Evolutionary conservation across 371 early-diverging fungal species (phyloP).

Genomic region (Coemansia sp.): DNA sequence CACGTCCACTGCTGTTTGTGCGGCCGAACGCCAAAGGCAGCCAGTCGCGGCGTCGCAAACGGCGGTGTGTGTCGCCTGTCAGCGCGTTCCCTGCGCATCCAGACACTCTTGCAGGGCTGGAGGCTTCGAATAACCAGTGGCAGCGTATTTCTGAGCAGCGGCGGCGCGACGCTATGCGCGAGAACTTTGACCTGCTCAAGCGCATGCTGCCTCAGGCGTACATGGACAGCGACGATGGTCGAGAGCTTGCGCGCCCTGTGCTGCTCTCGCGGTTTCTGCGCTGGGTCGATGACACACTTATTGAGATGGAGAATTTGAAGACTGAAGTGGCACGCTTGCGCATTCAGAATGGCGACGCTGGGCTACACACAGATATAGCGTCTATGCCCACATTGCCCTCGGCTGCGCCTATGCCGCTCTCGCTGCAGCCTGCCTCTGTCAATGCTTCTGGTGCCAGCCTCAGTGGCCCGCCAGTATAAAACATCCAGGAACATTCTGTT

Average conservation of each 20-base stretch:
- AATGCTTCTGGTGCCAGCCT: too few species aligned
- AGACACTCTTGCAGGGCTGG: not conserved
- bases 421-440: too few species aligned
- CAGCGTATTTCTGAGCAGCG: constrained; percentile 54
- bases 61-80: constrained; percentile 35
- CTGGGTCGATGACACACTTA: constrained; percentile 54
- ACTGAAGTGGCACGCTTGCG: constrained; percentile 31
- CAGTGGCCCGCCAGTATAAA: too few species aligned
- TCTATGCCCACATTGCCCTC: not conserved
- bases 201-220: constrained; percentile 54
- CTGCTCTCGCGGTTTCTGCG: constrained; percentile 53
- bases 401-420: not conserved
- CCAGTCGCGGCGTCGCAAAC: constrained; percentile 33
- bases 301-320: constrained; percentile 52
- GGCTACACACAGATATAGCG: not conserved
- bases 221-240: constrained; percentile 53
- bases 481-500: too few species aligned
- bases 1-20: constrained; percentile 51
- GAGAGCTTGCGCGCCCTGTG: constrained; percentile 53
- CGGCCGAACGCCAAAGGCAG: constrained; percentile 36
- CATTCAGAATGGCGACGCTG: not conserved
- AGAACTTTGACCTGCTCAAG: constrained; percentile 55
- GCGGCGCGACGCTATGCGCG: constrained; percentile 54
- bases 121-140: constrained; percentile 40
- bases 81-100: not conserved